phyloP scores from a whole-genome alignment of 768 basidiomycete genomes.

The Boletus subparvulus region DNA sequence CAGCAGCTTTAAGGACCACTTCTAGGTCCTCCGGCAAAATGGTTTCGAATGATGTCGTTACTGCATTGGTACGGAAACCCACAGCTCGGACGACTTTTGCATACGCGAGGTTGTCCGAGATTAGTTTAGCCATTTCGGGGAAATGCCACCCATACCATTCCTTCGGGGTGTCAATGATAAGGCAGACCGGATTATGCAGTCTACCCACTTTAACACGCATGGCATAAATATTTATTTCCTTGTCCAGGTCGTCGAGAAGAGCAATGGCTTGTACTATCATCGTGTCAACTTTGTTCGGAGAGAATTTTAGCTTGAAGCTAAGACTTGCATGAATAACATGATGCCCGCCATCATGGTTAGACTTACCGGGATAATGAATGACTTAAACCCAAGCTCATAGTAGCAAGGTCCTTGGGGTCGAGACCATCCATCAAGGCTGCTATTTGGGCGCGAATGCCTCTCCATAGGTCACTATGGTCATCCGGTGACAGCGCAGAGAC shows the following conservation, averaged over 20 bases:
- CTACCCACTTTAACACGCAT: conserved; percentile 92
- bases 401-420: conserved; percentile 91
- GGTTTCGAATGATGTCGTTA: conserved; percentile 78
- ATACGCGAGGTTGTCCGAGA: conserved; percentile 95
- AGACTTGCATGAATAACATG: conserved; percentile 6
- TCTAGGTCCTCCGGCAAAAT: conserved; percentile 98
- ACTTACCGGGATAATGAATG: conserved; percentile 91
- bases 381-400: conserved; percentile 96
- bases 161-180: conserved; percentile 40
- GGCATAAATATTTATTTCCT: conserved; percentile 98
- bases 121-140: conserved; percentile 98
- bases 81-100: conserved; percentile 90
- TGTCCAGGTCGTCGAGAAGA: conserved; percentile 96
- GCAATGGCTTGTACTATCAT: conserved; percentile 99
- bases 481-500: conserved; percentile 61
- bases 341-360: not conserved
- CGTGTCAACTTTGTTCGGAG: conserved; percentile 98
- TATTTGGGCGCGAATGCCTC: conserved; percentile 91
- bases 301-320: conserved; percentile 99
- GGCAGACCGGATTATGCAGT: not conserved
- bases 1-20: conserved; percentile 89
- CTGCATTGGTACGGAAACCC: conserved; percentile 97
- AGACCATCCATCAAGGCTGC: conserved; percentile 84
- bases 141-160: conserved; percentile 99
- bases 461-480: conserved; percentile 82